Evolutionary conservation across 345 rosid genomes (phyloP).

Genomic region (Hibiscus syriacus): DNA sequence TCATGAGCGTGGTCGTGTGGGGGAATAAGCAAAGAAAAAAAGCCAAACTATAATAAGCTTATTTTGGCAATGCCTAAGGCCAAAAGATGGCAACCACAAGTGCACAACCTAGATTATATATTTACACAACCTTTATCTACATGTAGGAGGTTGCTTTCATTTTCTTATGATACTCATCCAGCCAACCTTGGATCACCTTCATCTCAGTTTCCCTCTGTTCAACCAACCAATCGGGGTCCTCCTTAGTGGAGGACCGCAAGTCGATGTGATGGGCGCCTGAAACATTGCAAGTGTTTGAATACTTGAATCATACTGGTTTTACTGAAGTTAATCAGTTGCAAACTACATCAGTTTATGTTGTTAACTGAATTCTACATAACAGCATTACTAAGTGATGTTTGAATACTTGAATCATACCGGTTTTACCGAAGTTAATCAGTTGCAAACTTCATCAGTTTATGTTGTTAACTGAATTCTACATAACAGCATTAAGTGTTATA

Average conservation of each 20-base stretch:
- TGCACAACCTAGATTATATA: not conserved
- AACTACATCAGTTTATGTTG: not conserved
- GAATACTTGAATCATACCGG: not conserved
- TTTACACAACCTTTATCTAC: conserved; percentile 11
- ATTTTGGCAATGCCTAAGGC: not conserved
- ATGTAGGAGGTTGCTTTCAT: conserved; percentile 28
- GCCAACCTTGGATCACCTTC: conserved; percentile 66
- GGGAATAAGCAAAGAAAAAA: not conserved
- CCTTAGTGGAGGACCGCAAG: conserved; percentile 58
- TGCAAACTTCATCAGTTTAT: not conserved
- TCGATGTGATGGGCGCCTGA: conserved; percentile 89
- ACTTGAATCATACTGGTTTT: not conserved
- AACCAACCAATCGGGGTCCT: conserved; percentile 77
- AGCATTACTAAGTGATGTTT: no score
- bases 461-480: not conserved
- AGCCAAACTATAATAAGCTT: not conserved
- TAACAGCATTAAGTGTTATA: not conserved
- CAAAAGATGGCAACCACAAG: not conserved
- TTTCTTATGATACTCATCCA: conserved; percentile 29
- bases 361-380: not conserved
- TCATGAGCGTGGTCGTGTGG: not conserved
- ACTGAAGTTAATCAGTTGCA: not conserved
- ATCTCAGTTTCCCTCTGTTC: conserved; percentile 70
- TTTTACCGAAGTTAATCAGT: not conserved
- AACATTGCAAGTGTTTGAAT: not conserved